These are phyloP conservation scores for Clarireedia monteithiana DNA, from an alignment of 2,329 filamentous ascomycete species.

Conservation along the genomic window DNA sequence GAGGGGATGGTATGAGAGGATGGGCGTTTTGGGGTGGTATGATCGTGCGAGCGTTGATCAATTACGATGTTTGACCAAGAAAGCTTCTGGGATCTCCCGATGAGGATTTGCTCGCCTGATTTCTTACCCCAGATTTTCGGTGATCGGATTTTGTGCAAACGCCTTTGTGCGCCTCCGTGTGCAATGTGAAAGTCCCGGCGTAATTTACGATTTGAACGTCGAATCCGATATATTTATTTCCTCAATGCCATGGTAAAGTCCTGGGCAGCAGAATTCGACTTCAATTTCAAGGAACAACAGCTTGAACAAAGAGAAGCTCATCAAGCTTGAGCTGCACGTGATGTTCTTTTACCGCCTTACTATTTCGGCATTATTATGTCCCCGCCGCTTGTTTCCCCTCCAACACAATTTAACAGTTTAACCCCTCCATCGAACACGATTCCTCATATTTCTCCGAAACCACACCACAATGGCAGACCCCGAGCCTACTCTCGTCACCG, in stretches of 20 bases:
- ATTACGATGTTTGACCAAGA: not conserved
- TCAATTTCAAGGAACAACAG: not conserved
- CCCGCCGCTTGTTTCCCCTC: conserved; percentile 7
- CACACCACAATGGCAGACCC: conserved; percentile 19
- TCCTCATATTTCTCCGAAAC: conserved; percentile 2
- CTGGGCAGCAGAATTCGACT: not conserved
- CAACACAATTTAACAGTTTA: conserved; percentile 9
- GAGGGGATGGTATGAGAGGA: conserved; percentile 4
- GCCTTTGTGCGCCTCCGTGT: no score
- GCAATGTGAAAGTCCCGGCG: no score
- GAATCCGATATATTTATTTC: not conserved
- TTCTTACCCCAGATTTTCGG: conserved; percentile 4
- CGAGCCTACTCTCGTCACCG: conserved; percentile 14
- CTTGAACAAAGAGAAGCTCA: conserved; percentile 1
- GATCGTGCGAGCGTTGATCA: not conserved
- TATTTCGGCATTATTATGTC: not conserved
- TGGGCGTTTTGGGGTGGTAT: not conserved
- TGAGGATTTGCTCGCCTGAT: conserved; percentile 8
- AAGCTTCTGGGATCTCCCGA: not conserved
- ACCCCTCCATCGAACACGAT: conserved; percentile 8
- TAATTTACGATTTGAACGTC: no score
- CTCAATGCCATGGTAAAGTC: not conserved
- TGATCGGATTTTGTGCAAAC: no score
- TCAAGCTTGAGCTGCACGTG: not conserved
- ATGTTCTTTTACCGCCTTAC: not conserved